These are phyloP conservation scores for Sclerotinia subarctica DNA, from an alignment of 2,329 filamentous ascomycete genomes.

Conservation along the genomic window DNA sequence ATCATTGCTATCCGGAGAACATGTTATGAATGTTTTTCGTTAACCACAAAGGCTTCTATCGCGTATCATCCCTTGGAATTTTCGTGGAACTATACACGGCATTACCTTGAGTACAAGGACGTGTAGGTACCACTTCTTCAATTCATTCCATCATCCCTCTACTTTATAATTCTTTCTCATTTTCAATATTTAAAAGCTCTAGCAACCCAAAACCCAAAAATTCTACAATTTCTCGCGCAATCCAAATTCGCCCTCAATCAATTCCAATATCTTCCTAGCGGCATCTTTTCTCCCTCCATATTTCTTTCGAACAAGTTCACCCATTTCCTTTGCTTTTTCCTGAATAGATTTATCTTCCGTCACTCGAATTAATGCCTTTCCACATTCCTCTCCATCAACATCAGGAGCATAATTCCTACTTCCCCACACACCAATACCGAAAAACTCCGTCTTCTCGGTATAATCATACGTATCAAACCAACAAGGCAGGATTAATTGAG, in stretches of 20 bases:
- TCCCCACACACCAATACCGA: constrained; percentile 41
- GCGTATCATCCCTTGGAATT: too few relatives aligned
- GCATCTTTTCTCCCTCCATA: constrained; percentile 17
- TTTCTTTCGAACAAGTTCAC: background rate
- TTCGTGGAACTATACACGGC: background rate
- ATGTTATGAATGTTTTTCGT: background rate
- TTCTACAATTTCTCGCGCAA: background rate
- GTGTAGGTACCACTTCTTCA: background rate
- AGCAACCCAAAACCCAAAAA: background rate
- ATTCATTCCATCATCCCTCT: background rate
- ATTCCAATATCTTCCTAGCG: constrained; percentile 10
- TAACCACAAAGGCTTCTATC: background rate
- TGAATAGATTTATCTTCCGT: background rate
- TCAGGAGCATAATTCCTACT: background rate
- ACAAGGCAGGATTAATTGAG: constrained; percentile 46
- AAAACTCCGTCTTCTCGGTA: constrained; percentile 43
- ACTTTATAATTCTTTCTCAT: too few relatives aligned
- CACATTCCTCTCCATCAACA: constrained; percentile 1
- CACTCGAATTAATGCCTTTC: background rate
- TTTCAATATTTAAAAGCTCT: background rate
- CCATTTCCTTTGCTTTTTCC: background rate
- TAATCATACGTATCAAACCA: constrained; percentile 49
- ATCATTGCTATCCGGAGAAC: background rate
- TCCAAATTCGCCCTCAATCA: background rate
- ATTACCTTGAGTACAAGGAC: background rate